These are phyloP conservation scores for Pleurotus ostreatus DNA, from an alignment of 768 basidiomycete genomes.

Conservation along the genomic window DNA sequence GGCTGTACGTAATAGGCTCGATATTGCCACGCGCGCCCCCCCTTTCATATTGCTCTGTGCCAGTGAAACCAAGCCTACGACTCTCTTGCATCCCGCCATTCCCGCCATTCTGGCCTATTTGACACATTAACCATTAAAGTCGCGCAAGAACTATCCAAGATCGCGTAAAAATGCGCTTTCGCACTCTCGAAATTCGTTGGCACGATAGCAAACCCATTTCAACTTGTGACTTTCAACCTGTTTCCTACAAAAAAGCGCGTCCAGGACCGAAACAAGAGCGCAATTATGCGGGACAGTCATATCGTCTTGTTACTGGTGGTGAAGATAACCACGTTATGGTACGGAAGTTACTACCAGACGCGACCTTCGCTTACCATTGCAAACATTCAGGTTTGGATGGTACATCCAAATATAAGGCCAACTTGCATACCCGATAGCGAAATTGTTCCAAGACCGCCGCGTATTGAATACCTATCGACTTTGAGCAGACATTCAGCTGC, in stretches of 20 bases:
- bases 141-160: not conserved
- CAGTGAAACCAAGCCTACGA: slow-evolving; percentile 1
- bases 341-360: slow-evolving; percentile 30
- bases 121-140: not conserved
- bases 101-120: not conserved
- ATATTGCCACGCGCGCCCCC: slow-evolving; percentile 6
- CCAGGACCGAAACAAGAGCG: slow-evolving; percentile 47
- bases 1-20: slow-evolving; percentile 1
- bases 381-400: slow-evolving; percentile 80
- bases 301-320: slow-evolving; percentile 90
- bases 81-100: not conserved
- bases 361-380: slow-evolving; percentile 10
- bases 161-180: slow-evolving; percentile 65
- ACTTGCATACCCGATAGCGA: slow-evolving; percentile 46
- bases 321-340: slow-evolving; percentile 97
- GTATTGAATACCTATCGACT: slow-evolving; percentile 95
- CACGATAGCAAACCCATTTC: slow-evolving; percentile 95
- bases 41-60: not conserved
- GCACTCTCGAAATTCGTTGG: slow-evolving; percentile 93
- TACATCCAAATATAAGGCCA: slow-evolving; percentile 85
- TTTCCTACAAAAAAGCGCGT: slow-evolving; percentile 78
- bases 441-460: slow-evolving; percentile 48
- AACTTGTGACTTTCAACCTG: slow-evolving; percentile 92
- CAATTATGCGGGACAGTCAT: slow-evolving; percentile 66
- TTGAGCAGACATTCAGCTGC: slow-evolving; percentile 89